Base-by-base conservation (phyloP, 352 stramenopile species). In the Phytopythium sindhum region DNA sequence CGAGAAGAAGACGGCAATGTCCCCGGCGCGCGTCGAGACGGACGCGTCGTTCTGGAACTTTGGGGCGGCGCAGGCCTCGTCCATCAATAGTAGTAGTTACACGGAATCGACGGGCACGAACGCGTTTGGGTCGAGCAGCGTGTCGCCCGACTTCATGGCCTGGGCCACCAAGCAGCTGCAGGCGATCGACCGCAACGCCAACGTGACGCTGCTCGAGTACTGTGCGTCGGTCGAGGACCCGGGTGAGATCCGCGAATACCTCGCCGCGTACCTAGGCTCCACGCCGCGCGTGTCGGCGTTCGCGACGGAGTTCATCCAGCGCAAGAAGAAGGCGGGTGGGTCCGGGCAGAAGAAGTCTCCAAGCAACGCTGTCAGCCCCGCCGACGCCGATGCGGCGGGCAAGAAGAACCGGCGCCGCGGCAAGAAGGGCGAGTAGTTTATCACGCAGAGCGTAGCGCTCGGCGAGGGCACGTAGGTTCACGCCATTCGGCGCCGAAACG, bases 231-330 rank as follows among this genome's bases (percentile, higher is more conserved):
- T 99, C 23, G 92, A 97, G 63, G 94, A 98, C 65, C 81, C 89
- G 17, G 86, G 84, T 41, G 96, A 99, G 72, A 98, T 99, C 59
- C 89, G 93, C 48, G 91, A 98, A 71, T 98, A 98, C 65, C 76
- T 99, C n/a, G 90, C 91, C 2, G 90, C 93, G 33, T 98, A 99
- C 68, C 78, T 99, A n/a, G 97, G 97, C 44, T 97, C 88, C 17
- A 98, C 92, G 48, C 85, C 94, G 15, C 89, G 96, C 70, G 96
- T 99, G n/a, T 98, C 95, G 23, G 94, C 89, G n/a, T 99, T 99
- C 72, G 96, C 96, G 37, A 98, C 90, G 23, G 96, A 98, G 71
- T 99, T 99, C 61, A 98, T 98, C 72, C 89, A 96, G 67, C 89
- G 89, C 45, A 97, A 97, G 78, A 95, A 94, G 66, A 83, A 79